These are phyloP conservation scores for Lentinula lateritia DNA, from an alignment of 768 basidiomycete genomes.

Conservation along the genomic window DNA sequence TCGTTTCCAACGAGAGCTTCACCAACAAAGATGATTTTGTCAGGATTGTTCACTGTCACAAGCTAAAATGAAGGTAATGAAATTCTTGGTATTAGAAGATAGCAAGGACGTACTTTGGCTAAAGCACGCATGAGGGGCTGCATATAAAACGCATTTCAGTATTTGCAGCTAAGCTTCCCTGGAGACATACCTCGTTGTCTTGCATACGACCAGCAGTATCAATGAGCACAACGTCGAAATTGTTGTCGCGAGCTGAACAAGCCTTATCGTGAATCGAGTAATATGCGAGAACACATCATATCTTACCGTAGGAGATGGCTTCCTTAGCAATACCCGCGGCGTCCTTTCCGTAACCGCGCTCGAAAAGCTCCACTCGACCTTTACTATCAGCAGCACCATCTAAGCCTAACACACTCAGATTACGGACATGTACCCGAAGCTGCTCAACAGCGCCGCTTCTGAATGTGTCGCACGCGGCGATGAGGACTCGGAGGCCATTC, in stretches of 20 bases:
- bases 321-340: constrained; percentile 98
- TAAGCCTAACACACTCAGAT: constrained; percentile 78
- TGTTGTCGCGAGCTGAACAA: constrained; percentile 70
- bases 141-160: constrained; percentile 6
- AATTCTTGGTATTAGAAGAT: neutral
- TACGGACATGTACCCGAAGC: constrained; percentile 91
- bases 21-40: constrained; percentile 97
- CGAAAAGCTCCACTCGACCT: constrained; percentile 86
- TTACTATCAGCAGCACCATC: constrained; percentile 65
- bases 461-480: constrained; percentile 99
- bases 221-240: constrained; percentile 95
- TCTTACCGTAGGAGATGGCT: constrained; percentile 82
- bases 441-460: constrained; percentile 97
- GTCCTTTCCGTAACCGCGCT: constrained; percentile 97
- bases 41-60: constrained; percentile 88
- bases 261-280: constrained; percentile 6
- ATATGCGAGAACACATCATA: neutral
- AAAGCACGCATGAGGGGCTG: constrained; percentile 96
- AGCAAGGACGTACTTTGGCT: constrained; percentile 63
- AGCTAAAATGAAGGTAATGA: constrained; percentile 41
- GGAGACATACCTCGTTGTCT: constrained; percentile 80
- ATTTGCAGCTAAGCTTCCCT: neutral
- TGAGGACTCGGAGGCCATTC: constrained; percentile 87
- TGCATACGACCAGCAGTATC: constrained; percentile 99
- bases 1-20: constrained; percentile 98